Percentiles rank a stretch among this genome's conserved stretches.
Conservation (phyloP, 202 grass and related monocot genomes). For the Schoenoplectus tabernaemontani region DNA sequence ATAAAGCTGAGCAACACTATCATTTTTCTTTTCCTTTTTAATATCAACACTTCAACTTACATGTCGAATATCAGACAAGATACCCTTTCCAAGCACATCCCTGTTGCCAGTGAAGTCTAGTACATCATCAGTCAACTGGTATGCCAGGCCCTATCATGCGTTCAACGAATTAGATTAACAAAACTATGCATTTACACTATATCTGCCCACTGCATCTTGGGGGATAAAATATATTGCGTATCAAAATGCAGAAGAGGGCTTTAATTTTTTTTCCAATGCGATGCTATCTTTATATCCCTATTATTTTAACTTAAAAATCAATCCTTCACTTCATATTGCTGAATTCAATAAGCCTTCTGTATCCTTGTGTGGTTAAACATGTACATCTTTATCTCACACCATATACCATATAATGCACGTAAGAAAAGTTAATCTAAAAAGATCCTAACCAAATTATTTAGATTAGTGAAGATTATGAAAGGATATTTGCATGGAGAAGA, state of each 20-base stretch:
- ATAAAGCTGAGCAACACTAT: neutral
- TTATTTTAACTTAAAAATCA: neutral
- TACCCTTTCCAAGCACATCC: slow-evolving; percentile 84
- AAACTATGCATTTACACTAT: neutral
- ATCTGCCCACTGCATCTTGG: neutral
- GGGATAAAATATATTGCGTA: neutral
- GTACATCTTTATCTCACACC: neutral
- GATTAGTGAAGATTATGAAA: neutral
- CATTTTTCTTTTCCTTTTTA: neutral
- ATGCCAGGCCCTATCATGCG: slow-evolving; percentile 75
- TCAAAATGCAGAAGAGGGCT: neutral
- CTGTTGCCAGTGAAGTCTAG: slow-evolving; percentile 95
- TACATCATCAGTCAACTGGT: slow-evolving; percentile 88
- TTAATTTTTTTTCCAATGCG: too few species aligned
- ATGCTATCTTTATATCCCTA: neutral
- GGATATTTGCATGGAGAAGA: slow-evolving; percentile 4
- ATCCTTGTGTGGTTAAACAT: neutral
- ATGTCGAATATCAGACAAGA: slow-evolving; percentile 88
- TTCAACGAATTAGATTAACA: slow-evolving; percentile 15
- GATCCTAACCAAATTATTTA: neutral
- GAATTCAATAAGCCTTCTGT: neutral
- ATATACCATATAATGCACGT: neutral
- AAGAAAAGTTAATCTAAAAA: neutral
- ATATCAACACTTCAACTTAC: slow-evolving; percentile 35
- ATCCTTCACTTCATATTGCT: neutral